A percentile compares a stretch with the other conserved stretches of the same genome.
Conservation (phyloP, 495 filamentous ascomycete species). For the Niebla homalea region DNA sequence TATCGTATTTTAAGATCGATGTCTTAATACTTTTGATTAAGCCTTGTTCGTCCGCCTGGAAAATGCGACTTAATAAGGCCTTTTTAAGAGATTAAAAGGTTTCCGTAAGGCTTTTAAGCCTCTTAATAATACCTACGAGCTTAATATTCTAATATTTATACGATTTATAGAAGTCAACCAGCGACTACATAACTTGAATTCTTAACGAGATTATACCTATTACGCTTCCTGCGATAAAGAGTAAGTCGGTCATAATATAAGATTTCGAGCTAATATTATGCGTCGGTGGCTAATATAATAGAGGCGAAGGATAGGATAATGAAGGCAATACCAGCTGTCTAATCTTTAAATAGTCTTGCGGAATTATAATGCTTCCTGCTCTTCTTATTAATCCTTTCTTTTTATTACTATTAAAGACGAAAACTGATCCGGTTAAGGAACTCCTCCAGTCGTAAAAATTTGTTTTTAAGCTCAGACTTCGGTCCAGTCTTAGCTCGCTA, state of each 20-base stretch:
- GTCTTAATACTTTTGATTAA: constrained; percentile 18
- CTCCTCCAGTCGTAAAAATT: no score
- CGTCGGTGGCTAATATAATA: no score
- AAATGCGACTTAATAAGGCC: constrained; percentile 13
- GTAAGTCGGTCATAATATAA: constrained; percentile 17
- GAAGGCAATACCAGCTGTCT: no score
- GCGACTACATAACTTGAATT: constrained; percentile 18
- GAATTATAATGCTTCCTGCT: no score
- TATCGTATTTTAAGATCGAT: constrained; percentile 14
- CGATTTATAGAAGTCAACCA: constrained; percentile 19
- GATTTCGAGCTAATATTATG: no score
- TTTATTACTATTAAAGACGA: no score
- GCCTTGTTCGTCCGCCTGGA: constrained; percentile 13
- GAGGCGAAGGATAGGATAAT: no score
- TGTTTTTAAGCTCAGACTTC: no score
- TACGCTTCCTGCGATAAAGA: constrained; percentile 20
- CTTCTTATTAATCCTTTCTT: no score
- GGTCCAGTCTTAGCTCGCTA: no score
- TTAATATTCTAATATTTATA: constrained; percentile 16
- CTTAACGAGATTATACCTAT: constrained; percentile 22
- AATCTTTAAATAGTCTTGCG: no score
- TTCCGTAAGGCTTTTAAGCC: constrained; percentile 13
- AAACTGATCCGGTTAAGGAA: no score
- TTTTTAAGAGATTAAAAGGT: constrained; percentile 14
- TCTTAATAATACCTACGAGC: constrained; percentile 8